Conservation (phyloP, 2,329 filamentous ascomycete species). For the Calonectria leucothoes region DNA sequence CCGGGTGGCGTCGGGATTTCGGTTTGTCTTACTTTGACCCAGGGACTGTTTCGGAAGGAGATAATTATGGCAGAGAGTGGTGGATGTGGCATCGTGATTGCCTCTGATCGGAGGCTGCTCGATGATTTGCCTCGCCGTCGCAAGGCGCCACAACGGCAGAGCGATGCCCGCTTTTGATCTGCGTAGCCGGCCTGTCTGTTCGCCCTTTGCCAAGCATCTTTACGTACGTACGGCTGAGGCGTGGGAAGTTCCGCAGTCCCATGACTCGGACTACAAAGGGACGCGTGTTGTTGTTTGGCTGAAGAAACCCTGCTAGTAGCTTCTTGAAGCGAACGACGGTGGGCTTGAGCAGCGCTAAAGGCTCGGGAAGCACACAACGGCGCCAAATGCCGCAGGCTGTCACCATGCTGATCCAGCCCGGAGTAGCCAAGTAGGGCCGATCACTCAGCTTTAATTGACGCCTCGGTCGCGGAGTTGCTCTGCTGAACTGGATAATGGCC, state of each 20-base stretch:
- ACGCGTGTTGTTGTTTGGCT: not conserved
- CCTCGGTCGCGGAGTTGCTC: not conserved
- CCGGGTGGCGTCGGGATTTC: not conserved
- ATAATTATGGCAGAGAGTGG: not conserved
- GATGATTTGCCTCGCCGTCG: not conserved
- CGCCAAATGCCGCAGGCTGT: not conserved
- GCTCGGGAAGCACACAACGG: not conserved
- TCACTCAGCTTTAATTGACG: not conserved
- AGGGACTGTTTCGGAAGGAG: not conserved
- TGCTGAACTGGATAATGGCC: not conserved
- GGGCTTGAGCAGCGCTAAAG: not conserved
- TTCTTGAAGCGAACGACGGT: not conserved
- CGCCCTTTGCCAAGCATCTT: not conserved
- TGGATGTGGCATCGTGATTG: not conserved
- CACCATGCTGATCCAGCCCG: not conserved
- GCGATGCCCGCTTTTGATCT: conserved; percentile 3
- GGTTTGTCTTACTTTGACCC: not conserved
- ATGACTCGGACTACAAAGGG: not conserved
- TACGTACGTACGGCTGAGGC: not conserved
- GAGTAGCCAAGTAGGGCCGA: not conserved
- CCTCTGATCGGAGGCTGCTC: not conserved
- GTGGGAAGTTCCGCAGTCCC: not conserved
- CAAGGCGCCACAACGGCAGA: not conserved
- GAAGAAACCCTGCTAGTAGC: not conserved
- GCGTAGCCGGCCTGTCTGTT: not conserved